These are phyloP conservation scores for Paraconiothyrium brasiliense DNA, from an alignment of 2,329 filamentous ascomycete species.

Conservation along the genomic window DNA sequence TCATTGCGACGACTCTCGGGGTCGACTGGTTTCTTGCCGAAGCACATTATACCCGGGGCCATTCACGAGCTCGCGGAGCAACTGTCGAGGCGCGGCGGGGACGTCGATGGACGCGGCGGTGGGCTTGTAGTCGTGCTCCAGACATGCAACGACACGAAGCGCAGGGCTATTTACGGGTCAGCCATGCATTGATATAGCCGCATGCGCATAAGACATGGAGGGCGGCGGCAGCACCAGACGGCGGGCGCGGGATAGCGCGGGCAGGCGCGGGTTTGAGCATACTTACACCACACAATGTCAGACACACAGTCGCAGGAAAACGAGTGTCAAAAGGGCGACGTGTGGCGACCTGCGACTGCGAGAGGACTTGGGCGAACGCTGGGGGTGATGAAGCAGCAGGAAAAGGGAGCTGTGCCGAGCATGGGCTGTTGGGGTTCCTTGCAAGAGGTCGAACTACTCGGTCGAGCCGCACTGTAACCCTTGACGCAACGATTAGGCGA, in stretches of 20 bases:
- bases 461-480: slow-evolving; percentile 13
- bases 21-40: slow-evolving; percentile 60
- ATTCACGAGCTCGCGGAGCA: slow-evolving; percentile 31
- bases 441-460: slow-evolving; percentile 9
- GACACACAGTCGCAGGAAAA: slow-evolving; percentile 15
- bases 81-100: slow-evolving; percentile 15
- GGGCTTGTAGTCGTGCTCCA: slow-evolving; percentile 16
- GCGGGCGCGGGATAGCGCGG: not conserved
- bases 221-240: slow-evolving; percentile 18
- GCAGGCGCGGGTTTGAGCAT: not conserved
- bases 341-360: slow-evolving; percentile 9
- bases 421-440: slow-evolving; percentile 1
- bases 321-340: slow-evolving; percentile 14
- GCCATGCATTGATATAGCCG: slow-evolving; percentile 19
- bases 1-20: slow-evolving; percentile 60
- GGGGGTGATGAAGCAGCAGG: not conserved
- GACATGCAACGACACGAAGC: slow-evolving; percentile 18
- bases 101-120: slow-evolving; percentile 7
- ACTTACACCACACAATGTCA: slow-evolving; percentile 5
- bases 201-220: slow-evolving; percentile 13
- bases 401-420: slow-evolving; percentile 9
- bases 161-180: slow-evolving; percentile 26
- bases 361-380: slow-evolving; percentile 4
- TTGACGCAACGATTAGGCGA: slow-evolving; percentile 9
- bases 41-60: slow-evolving; percentile 60